phyloP scores from a whole-genome alignment of 371 early-diverging fungal genomes.

The Actinomortierella ambigua region DNA sequence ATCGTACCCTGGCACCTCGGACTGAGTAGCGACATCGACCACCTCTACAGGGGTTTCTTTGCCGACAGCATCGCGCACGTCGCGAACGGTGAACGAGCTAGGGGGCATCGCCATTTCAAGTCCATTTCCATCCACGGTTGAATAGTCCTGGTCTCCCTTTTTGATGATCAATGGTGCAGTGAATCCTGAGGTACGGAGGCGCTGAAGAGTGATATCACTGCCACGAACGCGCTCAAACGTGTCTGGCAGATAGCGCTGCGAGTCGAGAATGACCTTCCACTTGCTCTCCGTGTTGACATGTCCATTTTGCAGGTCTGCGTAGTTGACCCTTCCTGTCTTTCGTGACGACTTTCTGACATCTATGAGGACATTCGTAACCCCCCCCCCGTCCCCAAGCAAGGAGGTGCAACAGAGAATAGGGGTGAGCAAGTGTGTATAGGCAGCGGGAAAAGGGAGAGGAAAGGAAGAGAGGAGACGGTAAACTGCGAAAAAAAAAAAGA shows the following conservation, averaged over 20 bases:
- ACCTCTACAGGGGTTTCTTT: conserved; percentile 32
- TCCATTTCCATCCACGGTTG: conserved; percentile 51
- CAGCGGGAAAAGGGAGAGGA: neutral
- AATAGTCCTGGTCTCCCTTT: conserved; percentile 9
- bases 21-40: conserved; percentile 83
- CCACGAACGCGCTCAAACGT: conserved; percentile 63
- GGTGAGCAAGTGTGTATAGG: neutral
- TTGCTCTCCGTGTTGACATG: conserved; percentile 67
- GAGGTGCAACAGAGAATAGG: neutral
- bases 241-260: conserved; percentile 59
- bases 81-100: conserved; percentile 59
- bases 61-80: conserved; percentile 75
- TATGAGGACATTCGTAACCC: conserved; percentile 48
- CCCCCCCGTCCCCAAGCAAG: neutral
- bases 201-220: conserved; percentile 56
- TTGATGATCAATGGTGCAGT: conserved; percentile 68
- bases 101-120: conserved; percentile 87
- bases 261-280: conserved; percentile 63
- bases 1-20: conserved; percentile 76
- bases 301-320: conserved; percentile 75
- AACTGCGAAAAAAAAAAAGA: neutral
- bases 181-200: conserved; percentile 61
- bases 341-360: conserved; percentile 63
- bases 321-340: conserved; percentile 62
- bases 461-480: neutral